Conservation (phyloP, 371 early-diverging fungal species). For the Actinomortierella ambigua region DNA sequence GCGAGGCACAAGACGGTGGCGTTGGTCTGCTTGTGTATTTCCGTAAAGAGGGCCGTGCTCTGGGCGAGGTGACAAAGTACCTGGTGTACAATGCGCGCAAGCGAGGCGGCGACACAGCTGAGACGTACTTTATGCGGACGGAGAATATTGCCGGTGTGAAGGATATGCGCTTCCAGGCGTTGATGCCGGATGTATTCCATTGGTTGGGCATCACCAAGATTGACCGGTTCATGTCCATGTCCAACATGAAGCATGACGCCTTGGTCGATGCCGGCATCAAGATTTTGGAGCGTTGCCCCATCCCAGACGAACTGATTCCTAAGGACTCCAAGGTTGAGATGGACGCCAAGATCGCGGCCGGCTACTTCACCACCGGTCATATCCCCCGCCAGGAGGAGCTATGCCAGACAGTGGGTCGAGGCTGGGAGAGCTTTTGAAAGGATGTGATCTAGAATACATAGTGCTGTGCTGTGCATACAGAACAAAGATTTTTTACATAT, state of each 20-base stretch:
- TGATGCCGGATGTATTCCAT: slow-evolving; percentile 97
- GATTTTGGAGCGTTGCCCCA: slow-evolving; percentile 88
- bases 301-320: slow-evolving; percentile 91
- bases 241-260: slow-evolving; percentile 95
- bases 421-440: slow-evolving; percentile 76
- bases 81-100: slow-evolving; percentile 95
- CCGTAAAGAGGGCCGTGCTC: slow-evolving; percentile 93
- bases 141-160: slow-evolving; percentile 96
- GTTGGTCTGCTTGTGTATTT: slow-evolving; percentile 95
- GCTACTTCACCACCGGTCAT: slow-evolving; percentile 84
- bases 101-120: slow-evolving; percentile 92
- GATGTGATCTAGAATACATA: too few relatives aligned
- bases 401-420: slow-evolving; percentile 76
- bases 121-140: slow-evolving; percentile 89
- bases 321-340: slow-evolving; percentile 94
- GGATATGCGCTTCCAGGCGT: slow-evolving; percentile 97
- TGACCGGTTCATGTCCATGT: slow-evolving; percentile 94
- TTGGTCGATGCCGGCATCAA: slow-evolving; percentile 91
- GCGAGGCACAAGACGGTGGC: slow-evolving; percentile 92
- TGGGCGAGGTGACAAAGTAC: slow-evolving; percentile 97
- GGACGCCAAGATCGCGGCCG: slow-evolving; percentile 95
- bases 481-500: too few relatives aligned
- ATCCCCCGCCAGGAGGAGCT: slow-evolving; percentile 65
- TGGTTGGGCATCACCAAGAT: slow-evolving; percentile 96
- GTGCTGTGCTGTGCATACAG: too few relatives aligned